Percentiles rank a stretch among this genome's conserved stretches.
Conservation (phyloP, 305 asterid genomes). For the Nicotiana rustica region DNA sequence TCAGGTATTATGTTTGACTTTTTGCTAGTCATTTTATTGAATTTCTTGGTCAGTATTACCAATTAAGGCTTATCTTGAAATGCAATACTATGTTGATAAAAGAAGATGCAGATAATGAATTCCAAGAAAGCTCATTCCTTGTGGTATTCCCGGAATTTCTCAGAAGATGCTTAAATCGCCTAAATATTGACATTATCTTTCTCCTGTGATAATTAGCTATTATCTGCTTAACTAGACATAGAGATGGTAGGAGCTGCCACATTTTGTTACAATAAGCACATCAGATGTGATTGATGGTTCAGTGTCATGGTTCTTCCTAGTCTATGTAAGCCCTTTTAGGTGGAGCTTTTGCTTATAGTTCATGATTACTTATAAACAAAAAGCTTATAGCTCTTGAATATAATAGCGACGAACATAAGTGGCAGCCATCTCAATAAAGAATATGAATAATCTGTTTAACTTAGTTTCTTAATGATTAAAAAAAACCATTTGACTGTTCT, state of each 20-base stretch:
- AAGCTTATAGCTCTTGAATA: not conserved
- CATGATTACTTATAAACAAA: not conserved
- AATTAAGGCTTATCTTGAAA: not conserved
- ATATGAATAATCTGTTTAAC: not conserved
- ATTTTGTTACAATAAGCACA: not conserved
- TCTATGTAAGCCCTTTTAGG: not conserved
- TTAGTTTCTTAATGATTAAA: too few relatives aligned
- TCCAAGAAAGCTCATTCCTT: not conserved
- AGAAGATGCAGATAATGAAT: not conserved
- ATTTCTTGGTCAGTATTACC: not conserved
- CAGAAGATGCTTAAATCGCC: not conserved
- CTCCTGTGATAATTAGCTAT: not conserved
- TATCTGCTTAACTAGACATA: conserved; percentile 1
- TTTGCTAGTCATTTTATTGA: not conserved
- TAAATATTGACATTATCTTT: not conserved
- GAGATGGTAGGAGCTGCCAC: not conserved
- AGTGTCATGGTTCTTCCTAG: not conserved
- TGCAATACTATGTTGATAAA: not conserved
- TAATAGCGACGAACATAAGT: not conserved
- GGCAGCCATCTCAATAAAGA: not conserved
- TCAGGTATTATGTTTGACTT: conserved; percentile 51
- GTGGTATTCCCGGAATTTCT: not conserved
- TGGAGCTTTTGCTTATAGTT: not conserved
- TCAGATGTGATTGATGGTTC: conserved; percentile 5
- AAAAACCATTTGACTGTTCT: not conserved